Evolutionary conservation across 441 rosid genomes (phyloP).

Genomic region (Euphorbia celastroides): DNA sequence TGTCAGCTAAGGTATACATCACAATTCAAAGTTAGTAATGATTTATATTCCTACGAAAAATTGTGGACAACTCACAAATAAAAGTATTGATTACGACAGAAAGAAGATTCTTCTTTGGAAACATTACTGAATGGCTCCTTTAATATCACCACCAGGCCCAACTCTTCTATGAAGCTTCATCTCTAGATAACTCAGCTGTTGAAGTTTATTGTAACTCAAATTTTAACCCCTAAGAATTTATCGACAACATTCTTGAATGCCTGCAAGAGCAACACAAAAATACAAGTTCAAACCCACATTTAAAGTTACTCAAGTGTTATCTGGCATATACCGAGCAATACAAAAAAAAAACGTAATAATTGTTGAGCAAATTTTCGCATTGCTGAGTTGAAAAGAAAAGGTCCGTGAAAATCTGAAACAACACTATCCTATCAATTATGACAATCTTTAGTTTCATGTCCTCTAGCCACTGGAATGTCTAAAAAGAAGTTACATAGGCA

Average conservation of each 20-base stretch:
- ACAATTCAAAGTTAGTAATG: constrained; percentile 30
- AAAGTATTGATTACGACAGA: constrained; percentile 39
- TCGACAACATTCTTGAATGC: constrained; percentile 62
- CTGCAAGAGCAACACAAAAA: constrained; percentile 45
- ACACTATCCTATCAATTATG: not conserved
- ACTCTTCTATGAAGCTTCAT: constrained; percentile 24
- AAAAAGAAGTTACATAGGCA: constrained; percentile 15
- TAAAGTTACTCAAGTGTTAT: constrained; percentile 5
- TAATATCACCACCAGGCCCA: constrained; percentile 25
- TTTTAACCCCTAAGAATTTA: constrained; percentile 50
- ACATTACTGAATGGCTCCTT: constrained; percentile 28
- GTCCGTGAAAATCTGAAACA: not conserved
- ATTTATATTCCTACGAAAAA: constrained; percentile 37
- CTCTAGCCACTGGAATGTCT: constrained; percentile 11
- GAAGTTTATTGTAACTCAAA: constrained; percentile 26
- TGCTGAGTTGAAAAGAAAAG: not conserved
- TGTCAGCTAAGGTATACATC: constrained; percentile 28
- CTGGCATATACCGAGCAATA: not conserved
- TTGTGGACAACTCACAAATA: constrained; percentile 30
- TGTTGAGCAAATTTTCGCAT: not conserved
- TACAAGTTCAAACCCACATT: constrained; percentile 6
- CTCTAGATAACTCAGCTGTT: constrained; percentile 21
- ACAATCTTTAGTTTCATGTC: constrained; percentile 15
- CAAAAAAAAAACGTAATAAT: not conserved
- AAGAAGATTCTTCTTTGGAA: constrained; percentile 38